phyloP scores from a whole-genome alignment of 2,329 filamentous ascomycete species.

The Aspergillus fumigatiaffinis region DNA sequence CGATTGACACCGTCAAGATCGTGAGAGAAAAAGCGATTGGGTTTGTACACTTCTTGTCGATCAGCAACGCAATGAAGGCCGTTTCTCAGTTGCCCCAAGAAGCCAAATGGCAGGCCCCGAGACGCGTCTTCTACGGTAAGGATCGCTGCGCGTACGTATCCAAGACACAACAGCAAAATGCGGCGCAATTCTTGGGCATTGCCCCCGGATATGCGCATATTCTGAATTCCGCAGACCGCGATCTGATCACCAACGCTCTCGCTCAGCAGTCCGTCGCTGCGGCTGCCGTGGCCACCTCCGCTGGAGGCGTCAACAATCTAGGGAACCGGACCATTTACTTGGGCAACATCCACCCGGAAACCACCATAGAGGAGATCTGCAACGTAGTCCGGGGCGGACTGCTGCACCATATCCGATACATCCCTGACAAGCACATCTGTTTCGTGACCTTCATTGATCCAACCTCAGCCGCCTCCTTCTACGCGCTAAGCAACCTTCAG shows the following conservation, averaged over 20 bases:
- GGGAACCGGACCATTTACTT: constrained; percentile 97
- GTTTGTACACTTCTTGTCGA: constrained; percentile 95
- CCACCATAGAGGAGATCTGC: constrained; percentile 98
- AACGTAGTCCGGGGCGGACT: constrained; percentile 95
- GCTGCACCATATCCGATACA: constrained; percentile 96
- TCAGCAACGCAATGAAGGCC: constrained; percentile 97
- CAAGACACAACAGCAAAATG: constrained; percentile 99
- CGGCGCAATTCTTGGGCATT: constrained; percentile 95
- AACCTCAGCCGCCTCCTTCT: constrained; percentile 95
- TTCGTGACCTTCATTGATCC: constrained; percentile 99
- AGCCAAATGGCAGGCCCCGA: constrained; percentile 91
- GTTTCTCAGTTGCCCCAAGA: constrained; percentile 95
- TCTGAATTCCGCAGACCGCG: constrained; percentile 90
- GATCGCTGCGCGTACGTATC: constrained; percentile 97
- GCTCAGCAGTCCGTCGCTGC: constrained; percentile 97
- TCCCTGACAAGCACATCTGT: constrained; percentile 99
- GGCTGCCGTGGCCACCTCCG: constrained; percentile 91
- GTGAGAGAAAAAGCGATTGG: constrained; percentile 97
- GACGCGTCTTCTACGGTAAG: constrained; percentile 97
- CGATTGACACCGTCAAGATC: constrained; percentile 96
- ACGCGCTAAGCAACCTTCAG: constrained; percentile 93
- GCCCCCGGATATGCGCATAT: constrained; percentile 95
- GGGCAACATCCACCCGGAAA: constrained; percentile 98
- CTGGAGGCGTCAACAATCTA: constrained; percentile 93
- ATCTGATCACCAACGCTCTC: constrained; percentile 91